These are phyloP conservation scores for Lachnellula suecica DNA, from an alignment of 2,329 filamentous ascomycete species.

Conservation along the genomic window DNA sequence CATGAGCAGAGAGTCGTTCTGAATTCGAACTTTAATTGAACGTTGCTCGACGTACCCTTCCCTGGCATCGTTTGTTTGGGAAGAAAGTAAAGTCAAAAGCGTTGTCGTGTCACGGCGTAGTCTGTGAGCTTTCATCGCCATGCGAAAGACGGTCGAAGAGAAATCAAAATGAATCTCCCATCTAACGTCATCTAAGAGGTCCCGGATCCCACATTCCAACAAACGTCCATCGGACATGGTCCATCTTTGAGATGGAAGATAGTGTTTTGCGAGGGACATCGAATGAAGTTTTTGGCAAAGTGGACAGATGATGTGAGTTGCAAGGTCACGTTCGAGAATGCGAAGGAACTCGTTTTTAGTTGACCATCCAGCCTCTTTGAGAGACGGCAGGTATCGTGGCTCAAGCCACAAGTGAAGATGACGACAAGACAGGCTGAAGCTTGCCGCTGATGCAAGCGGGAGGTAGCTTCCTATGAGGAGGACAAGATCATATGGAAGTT, in stretches of 20 bases:
- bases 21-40: conserved; percentile 8
- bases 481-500: conserved; percentile 14
- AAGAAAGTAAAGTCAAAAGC: conserved; percentile 1
- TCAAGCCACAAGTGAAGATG: conserved; percentile 5
- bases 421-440: conserved; percentile 5
- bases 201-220: conserved; percentile 6
- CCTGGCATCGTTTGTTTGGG: neutral
- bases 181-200: neutral
- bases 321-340: conserved; percentile 13
- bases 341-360: conserved; percentile 6
- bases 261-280: conserved; percentile 3
- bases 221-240: neutral
- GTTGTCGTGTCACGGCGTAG: conserved; percentile 3
- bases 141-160: conserved; percentile 13
- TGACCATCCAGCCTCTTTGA: conserved; percentile 8
- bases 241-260: neutral
- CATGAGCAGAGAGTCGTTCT: conserved; percentile 10
- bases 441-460: conserved; percentile 5
- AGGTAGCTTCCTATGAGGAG: conserved; percentile 11
- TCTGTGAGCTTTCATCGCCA: conserved; percentile 18
- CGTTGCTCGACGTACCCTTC: conserved; percentile 3
- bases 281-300: conserved; percentile 12
- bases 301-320: conserved; percentile 9
- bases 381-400: conserved; percentile 2
- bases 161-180: neutral